phyloP scores from a whole-genome alignment of 768 basidiomycete genomes.

The Harrya chromipes region DNA sequence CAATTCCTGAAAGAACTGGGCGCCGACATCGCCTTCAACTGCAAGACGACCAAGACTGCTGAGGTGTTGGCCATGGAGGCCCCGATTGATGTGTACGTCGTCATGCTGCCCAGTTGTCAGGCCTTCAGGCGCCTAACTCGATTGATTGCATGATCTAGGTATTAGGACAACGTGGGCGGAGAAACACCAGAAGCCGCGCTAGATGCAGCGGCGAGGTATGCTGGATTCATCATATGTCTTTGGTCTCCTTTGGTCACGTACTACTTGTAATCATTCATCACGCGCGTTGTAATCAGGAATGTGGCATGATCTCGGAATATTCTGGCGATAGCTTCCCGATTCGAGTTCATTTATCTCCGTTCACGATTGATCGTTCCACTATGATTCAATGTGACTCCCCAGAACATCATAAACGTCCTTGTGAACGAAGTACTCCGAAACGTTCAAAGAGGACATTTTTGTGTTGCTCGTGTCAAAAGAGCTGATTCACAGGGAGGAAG shows the following conservation, averaged over 20 bases:
- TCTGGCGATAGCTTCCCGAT: background rate
- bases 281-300: constrained; percentile 24
- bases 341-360: background rate
- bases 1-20: constrained; percentile 57
- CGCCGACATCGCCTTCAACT: constrained; percentile 70
- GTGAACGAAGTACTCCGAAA: too few species aligned
- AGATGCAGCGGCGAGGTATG: constrained; percentile 39
- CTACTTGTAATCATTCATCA: too few species aligned
- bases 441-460: too few species aligned
- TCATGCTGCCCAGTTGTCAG: too few species aligned
- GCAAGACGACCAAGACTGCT: constrained; percentile 54
- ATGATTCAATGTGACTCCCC: too few species aligned
- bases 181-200: constrained; percentile 56
- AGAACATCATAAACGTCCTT: too few species aligned
- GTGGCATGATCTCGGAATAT: constrained; percentile 22
- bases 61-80: constrained; percentile 57
- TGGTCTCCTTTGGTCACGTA: too few species aligned
- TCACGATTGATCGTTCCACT: too few species aligned
- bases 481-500: too few species aligned
- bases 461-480: too few species aligned
- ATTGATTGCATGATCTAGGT: background rate
- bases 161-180: constrained; percentile 55
- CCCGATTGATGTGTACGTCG: constrained; percentile 47
- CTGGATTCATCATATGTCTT: constrained; percentile 42
- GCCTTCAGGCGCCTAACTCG: background rate